phyloP scores from a whole-genome alignment of 75 land plant genomes.

The Picea sitchensis region DNA sequence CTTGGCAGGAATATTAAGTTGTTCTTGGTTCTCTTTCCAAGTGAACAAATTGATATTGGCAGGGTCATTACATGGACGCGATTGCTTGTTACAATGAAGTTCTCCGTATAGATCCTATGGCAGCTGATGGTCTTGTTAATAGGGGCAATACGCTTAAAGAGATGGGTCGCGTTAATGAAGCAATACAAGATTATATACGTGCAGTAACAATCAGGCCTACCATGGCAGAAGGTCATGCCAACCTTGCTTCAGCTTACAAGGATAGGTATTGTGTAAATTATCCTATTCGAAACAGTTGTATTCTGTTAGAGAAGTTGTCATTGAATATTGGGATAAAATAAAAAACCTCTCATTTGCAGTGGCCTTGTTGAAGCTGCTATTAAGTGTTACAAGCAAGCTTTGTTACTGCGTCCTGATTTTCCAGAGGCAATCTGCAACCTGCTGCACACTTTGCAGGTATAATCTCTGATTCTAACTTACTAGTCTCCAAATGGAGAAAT shows the following conservation, averaged over 20 bases:
- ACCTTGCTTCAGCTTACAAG: conserved; percentile 56
- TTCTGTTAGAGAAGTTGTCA: background rate
- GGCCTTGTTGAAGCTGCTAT: conserved; percentile 52
- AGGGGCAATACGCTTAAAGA: conserved; percentile 54
- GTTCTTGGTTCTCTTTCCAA: conserved; percentile 4
- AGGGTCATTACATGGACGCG: conserved; percentile 57
- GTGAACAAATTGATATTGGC: conserved; percentile 9
- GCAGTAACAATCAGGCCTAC: conserved; percentile 46
- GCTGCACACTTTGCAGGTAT: conserved; percentile 54
- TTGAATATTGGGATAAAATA: background rate
- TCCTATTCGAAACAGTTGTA: too few relatives aligned
- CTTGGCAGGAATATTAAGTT: conserved; percentile 4
- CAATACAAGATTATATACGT: conserved; percentile 55
- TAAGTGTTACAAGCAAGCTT: conserved; percentile 57
- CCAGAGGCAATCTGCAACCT: conserved; percentile 58
- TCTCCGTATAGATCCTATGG: conserved; percentile 47
- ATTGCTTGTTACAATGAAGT: conserved; percentile 59
- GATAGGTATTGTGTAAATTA: conserved; percentile 28
- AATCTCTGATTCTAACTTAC: background rate
- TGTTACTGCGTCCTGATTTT: conserved; percentile 39
- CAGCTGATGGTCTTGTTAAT: conserved; percentile 53
- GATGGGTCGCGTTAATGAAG: conserved; percentile 52
- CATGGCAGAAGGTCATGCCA: conserved; percentile 63
- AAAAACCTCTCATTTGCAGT: conserved; percentile 13
- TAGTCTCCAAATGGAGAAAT: background rate